Evolutionary conservation across 1,139 yeast genomes (phyloP), one percentile per base, ranked within the genome.

Genomic region (Hansenula sp.): DNA sequence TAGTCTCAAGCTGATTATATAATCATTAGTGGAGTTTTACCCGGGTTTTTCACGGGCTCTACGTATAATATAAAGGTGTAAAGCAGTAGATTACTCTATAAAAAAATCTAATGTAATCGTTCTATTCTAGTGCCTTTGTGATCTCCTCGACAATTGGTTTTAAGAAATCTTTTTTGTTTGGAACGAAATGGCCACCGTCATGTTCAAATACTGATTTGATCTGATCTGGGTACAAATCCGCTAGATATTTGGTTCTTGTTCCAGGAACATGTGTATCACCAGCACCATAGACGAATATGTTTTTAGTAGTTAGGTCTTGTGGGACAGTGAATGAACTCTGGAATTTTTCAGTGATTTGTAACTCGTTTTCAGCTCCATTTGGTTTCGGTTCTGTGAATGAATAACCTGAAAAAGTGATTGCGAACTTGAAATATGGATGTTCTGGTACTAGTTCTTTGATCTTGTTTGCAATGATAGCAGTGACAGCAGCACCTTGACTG

Each of bases 401-500:
- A 56, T 80, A 80, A 6, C 83, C 82, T 4, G 84, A 74, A 41
- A 79, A 68, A 21, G 74, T 60, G 15, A 80, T 53, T 24, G 81
- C 70, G 35, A 77, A 65, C 48, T 76, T 72, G 54, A 81, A 74
- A 43, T 59, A 63, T 15, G 70, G 73, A 45, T 61, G 65, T 13
- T 54, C 56, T 6, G 79, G 77, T 2, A 75, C 57, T 33, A 69
- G 52, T 44, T 36, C 15, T 28, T 65, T 61, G 45, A 79, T 66
- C 21, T 65, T 63, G 51, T 76, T 77, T 33, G 81, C 65, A 10
- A 80, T 55, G 24, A 79, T 68, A 4, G 81, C 79, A 1, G 94
- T 79, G 60, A 93, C 68, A 4, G 95, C 96, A 1, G 96, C 94
- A 50, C 99, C 99, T 63, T 93, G 98, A 17, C 94, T 84, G 61